Percentiles rank a stretch among this genome's conserved stretches.
Evolutionary conservation across 1,284 basidiomycete genomes (phyloP).

Genomic region (Lentinula novae-zelandiae): DNA sequence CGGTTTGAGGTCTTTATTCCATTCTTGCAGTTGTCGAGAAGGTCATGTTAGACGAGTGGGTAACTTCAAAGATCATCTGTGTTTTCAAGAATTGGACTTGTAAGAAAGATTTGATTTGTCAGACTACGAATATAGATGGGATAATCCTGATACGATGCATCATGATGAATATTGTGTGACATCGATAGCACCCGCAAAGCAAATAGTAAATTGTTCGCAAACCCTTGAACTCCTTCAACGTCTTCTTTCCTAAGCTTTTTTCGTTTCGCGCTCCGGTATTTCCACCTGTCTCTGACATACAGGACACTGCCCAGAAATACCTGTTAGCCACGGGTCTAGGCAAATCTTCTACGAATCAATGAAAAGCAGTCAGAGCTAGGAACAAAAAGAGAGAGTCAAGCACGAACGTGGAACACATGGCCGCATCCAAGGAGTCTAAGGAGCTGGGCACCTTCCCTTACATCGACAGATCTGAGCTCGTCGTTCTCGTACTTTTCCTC

Average conservation of each 20-base stretch:
- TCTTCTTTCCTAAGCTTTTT: background rate
- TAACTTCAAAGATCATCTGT: too few species aligned
- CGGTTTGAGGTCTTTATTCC: too few species aligned
- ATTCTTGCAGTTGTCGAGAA: too few species aligned
- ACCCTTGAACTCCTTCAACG: background rate
- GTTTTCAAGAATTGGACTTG: too few species aligned
- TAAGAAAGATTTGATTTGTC: background rate
- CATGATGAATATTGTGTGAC: too few species aligned
- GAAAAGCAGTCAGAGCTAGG: conserved; percentile 9
- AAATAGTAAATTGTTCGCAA: background rate
- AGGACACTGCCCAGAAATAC: conserved; percentile 20
- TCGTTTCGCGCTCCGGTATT: conserved; percentile 2
- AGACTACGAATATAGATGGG: background rate
- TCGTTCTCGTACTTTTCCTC: conserved; percentile 35
- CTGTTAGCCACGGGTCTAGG: conserved; percentile 20
- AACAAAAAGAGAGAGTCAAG: background rate
- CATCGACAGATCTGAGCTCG: conserved; percentile 53
- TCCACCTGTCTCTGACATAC: conserved; percentile 20
- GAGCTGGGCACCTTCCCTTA: conserved; percentile 71
- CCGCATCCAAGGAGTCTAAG: conserved; percentile 68
- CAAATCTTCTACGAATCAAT: conserved; percentile 16
- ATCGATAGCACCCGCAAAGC: background rate
- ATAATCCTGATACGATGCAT: too few species aligned
- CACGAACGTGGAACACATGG: conserved; percentile 79
- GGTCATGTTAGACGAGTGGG: too few species aligned